Evolutionary conservation across 2,329 filamentous ascomycete genomes (phyloP).

Genomic region (Byssothecium circinans): DNA sequence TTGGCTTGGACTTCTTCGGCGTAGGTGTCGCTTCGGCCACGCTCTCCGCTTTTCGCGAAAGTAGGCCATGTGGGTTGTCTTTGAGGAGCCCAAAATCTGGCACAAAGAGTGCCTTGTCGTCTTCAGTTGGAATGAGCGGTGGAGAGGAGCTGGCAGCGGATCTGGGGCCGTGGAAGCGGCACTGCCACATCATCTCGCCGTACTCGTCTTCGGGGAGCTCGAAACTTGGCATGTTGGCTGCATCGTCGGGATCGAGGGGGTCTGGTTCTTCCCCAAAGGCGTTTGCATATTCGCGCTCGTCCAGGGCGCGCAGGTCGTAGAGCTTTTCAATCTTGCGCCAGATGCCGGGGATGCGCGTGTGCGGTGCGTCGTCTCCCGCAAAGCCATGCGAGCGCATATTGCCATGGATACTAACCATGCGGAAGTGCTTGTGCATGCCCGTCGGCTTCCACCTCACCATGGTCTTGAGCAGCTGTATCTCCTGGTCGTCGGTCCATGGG

Average conservation of each 20-base stretch:
- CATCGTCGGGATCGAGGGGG: conserved; percentile 41
- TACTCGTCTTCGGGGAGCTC: conserved; percentile 49
- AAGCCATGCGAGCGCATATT: conserved; percentile 59
- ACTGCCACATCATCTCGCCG: conserved; percentile 49
- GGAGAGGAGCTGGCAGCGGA: conserved; percentile 35
- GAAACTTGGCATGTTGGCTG: conserved; percentile 41
- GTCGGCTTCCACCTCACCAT: conserved; percentile 97
- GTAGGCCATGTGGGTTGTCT: conserved; percentile 30
- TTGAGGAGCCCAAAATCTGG: conserved; percentile 39
- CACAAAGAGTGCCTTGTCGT: conserved; percentile 35
- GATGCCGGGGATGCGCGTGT: conserved; percentile 87
- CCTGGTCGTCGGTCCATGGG: conserved; percentile 93
- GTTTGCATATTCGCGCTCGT: conserved; percentile 74
- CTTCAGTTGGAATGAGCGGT: conserved; percentile 31
- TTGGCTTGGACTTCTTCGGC: conserved; percentile 32
- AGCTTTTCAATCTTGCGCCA: conserved; percentile 83
- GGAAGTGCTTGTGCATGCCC: conserved; percentile 60
- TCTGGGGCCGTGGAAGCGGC: conserved; percentile 36
- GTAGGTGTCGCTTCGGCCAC: conserved; percentile 33
- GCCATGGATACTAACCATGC: conserved; percentile 51
- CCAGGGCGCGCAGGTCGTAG: conserved; percentile 83
- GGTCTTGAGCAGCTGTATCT: conserved; percentile 87
- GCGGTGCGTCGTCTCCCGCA: conserved; percentile 67
- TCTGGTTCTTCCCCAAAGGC: conserved; percentile 61
- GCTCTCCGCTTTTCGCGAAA: conserved; percentile 33